Evolutionary conservation across 2,329 filamentous ascomycete genomes (phyloP), one percentile per base, ranked within the genome.

Genomic region (Penicillium sp.): DNA sequence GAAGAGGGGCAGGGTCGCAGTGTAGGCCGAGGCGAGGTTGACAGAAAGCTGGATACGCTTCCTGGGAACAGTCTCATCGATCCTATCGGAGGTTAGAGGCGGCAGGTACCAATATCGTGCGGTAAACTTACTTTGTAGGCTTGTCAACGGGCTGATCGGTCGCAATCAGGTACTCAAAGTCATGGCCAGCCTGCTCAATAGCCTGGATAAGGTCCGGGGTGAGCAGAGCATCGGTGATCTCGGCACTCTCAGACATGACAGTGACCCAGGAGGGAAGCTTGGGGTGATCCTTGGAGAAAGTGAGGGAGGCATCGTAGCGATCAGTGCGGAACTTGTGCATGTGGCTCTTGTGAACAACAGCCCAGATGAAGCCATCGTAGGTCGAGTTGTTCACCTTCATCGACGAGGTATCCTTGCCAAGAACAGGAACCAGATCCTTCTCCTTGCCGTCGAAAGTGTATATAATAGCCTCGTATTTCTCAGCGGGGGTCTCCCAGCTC

Each of bases 371-470:
- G 39, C 85, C 85, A 68, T 97, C 93, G 64, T 86, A 97, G 33
- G 74, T 73, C 50, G 81, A 84, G 69, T 78, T 82, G 53, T 64
- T 74, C 58, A 63, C 72, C 67, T 73, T 73, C 32, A 70, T 38
- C 23, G 50, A 75, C 72, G 75, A 83, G 84, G 79, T 82, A 85
- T 72, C 75, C 62, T 81, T 77, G 35, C 81, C 82, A 5, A 79
- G 63, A 15, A 79, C 74, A 6, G 87, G 88, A 0, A 95, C 84
- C 25, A 90, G 82, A 53, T 87, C 78, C 58, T 81, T 80, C 78
- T 98, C 93, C 71, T 87, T 89, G 63, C 93, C 93, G 67, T 98
- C 93, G 65, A 97, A 97, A 35, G 88, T 82, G 70, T 95, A 95
- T 32, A 88, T 76, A 28, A 83, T 82, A 43, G 88, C 86, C 68